These are phyloP conservation scores for Teratosphaeria epicoccoides DNA, from an alignment of 2,329 filamentous ascomycete genomes.

Conservation along the genomic window DNA sequence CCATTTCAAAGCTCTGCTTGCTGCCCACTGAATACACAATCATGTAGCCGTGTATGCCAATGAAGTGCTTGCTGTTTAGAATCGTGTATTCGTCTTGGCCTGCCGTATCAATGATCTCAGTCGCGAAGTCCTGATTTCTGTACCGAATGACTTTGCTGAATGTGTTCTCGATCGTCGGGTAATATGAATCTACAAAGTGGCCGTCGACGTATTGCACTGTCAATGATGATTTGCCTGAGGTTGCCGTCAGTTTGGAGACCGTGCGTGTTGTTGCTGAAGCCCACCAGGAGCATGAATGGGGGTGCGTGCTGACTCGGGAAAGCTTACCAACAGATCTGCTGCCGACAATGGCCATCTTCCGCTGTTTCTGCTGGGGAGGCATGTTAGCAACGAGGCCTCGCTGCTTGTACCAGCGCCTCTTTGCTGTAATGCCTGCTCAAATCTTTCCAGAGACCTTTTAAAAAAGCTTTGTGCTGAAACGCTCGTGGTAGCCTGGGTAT, in stretches of 20 bases:
- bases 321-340: constrained; percentile 75
- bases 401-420: neutral
- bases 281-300: neutral
- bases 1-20: constrained; percentile 93
- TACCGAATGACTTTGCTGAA: constrained; percentile 92
- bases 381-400: constrained; percentile 34
- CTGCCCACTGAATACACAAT: constrained; percentile 96
- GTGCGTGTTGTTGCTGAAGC: constrained; percentile 5
- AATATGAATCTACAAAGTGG: constrained; percentile 98
- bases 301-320: neutral
- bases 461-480: neutral
- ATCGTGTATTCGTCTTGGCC: constrained; percentile 98
- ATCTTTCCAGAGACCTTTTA: neutral
- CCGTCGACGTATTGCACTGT: constrained; percentile 96
- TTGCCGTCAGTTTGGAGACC: neutral
- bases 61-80: constrained; percentile 96
- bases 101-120: constrained; percentile 96
- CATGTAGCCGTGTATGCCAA: constrained; percentile 97
- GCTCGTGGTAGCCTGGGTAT: neutral
- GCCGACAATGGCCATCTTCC: constrained; percentile 92
- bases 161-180: constrained; percentile 97
- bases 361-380: constrained; percentile 67
- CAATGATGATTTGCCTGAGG: constrained; percentile 87
- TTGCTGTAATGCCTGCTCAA: neutral
- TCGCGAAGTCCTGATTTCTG: constrained; percentile 86